Evolutionary conservation across 208 protist species (phyloP), one percentile per base, ranked within the genome.

Genomic region (Leishmania aethiopica): DNA sequence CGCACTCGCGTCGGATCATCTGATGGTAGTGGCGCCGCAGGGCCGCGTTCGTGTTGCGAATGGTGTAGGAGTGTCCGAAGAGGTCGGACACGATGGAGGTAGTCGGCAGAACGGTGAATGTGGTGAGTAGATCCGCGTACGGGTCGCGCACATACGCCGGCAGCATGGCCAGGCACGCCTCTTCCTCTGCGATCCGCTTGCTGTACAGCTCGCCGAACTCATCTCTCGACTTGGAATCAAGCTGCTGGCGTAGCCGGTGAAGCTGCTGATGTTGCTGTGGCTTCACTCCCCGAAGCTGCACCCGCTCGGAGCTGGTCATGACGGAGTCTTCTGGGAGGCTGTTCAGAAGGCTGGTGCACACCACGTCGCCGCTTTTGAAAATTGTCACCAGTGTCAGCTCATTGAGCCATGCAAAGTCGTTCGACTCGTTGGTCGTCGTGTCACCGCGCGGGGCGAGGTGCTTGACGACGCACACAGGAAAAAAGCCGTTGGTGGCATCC

Each of bases 341-440:
- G 72, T 93, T 88, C 25, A 95, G 64, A 35, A 97, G 80, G 69
- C 86, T 91, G 2, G 90, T 92, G 67, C 94, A 84, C 22, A 95
- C 84, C 60, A 96, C 86, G 62, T 92, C 88, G 32, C 90, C 89
- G 47, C 85, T 88, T 60, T 92, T 93, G 70, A 93, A 93, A 22
- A 94, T 86, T 17, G 89, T 85, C 35, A 96, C 89, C 32, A 97
- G n/a, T 3, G 92, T 93, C 28, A 95, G 80, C 72, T 92, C 79
- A 62, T 97, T 96, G 22, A 97, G 73, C 93, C 94, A 97, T 28
- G 90, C 86, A 81, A 95, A 94, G 84, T 96, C 93, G 51, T 78
- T 90, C 35, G 88, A 84, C 73, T 88, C 91, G 62, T 89, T 80
- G 28, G 75, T 85, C 57, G 53, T 84, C 13, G 57, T 59, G 77